These are phyloP conservation scores for Chalciporus pseudorubinellus DNA, from an alignment of 768 basidiomycete genomes.

Conservation along the genomic window DNA sequence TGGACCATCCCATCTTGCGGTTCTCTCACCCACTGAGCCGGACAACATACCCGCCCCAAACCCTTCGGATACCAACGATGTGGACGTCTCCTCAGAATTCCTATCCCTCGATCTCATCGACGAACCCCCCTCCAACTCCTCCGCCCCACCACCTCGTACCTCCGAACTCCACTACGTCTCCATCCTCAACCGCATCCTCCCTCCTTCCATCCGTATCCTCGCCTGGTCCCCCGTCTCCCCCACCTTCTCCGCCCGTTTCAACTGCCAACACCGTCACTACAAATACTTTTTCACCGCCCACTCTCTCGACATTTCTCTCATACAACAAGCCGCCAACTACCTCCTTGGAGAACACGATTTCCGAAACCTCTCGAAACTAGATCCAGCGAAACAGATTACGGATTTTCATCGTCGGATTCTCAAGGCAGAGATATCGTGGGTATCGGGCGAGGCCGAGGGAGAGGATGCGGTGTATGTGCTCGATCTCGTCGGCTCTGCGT, in stretches of 20 bases:
- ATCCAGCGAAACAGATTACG: conserved; percentile 87
- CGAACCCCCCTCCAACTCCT: conserved; percentile 37
- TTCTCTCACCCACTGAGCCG: background rate
- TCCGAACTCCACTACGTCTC: conserved; percentile 73
- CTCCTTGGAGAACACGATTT: conserved; percentile 93
- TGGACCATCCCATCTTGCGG: conserved; percentile 6
- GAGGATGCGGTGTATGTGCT: conserved; percentile 57
- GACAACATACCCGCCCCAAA: background rate
- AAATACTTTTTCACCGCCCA: conserved; percentile 90
- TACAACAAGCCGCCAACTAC: conserved; percentile 69
- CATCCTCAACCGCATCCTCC: conserved; percentile 84
- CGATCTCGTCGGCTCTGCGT: conserved; percentile 84
- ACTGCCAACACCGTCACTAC: conserved; percentile 87
- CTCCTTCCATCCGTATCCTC: conserved; percentile 82
- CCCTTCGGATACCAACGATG: conserved; percentile 7
- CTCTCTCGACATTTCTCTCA: conserved; percentile 64
- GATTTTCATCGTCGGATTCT: conserved; percentile 69
- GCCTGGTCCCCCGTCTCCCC: conserved; percentile 90
- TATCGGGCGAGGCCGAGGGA: conserved; percentile 27
- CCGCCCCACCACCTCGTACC: conserved; percentile 24
- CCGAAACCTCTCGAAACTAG: conserved; percentile 92
- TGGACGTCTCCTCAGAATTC: conserved; percentile 5
- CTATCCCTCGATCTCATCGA: conserved; percentile 36
- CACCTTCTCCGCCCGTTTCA: conserved; percentile 84
- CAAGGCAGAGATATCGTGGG: conserved; percentile 58